A percentile compares a stretch with the other conserved stretches of the same genome.
These are phyloP conservation scores for Coccomyxa sp. DNA, from an alignment of 139 green algal species.

Conservation along the genomic window DNA sequence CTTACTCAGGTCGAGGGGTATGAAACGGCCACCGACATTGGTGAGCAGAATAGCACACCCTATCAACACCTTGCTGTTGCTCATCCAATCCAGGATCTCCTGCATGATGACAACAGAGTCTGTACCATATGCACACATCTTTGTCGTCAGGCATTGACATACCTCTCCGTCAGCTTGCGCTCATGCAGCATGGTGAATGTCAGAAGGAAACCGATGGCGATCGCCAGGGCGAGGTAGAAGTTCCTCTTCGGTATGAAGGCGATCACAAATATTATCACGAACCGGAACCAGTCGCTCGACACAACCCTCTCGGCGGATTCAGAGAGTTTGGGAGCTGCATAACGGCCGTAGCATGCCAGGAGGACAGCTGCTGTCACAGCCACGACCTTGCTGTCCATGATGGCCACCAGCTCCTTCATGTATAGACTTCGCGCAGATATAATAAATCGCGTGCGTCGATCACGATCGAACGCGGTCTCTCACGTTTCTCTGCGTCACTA, in stretches of 20 bases:
- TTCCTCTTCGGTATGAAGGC: not conserved
- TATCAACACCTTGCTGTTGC: not conserved
- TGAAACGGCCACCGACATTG: not conserved
- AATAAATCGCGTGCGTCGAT: not conserved
- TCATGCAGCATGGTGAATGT: not conserved
- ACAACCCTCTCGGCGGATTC: not conserved
- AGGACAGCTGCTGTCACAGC: not conserved
- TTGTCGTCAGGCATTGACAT: slow-evolving; percentile 1
- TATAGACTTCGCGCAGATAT: slow-evolving; percentile 1
- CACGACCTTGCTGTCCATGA: not conserved
- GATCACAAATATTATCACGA: not conserved
- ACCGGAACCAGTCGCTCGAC: not conserved
- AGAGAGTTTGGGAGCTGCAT: not conserved
- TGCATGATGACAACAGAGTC: not conserved
- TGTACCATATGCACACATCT: slow-evolving; percentile 1
- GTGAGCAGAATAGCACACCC: not conserved
- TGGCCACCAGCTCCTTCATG: not conserved
- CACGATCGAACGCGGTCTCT: not conserved
- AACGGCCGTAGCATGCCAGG: not conserved
- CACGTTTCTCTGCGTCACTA: not conserved
- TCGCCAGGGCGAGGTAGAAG: not conserved
- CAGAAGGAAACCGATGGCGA: not conserved
- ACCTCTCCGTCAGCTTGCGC: not conserved
- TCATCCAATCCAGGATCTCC: not conserved
- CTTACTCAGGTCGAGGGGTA: not conserved